Percentiles rank a stretch among this genome's conserved stretches.
Evolutionary conservation across 2,329 filamentous ascomycete genomes (phyloP).

Genomic region (Hymenoscyphus salicellus): DNA sequence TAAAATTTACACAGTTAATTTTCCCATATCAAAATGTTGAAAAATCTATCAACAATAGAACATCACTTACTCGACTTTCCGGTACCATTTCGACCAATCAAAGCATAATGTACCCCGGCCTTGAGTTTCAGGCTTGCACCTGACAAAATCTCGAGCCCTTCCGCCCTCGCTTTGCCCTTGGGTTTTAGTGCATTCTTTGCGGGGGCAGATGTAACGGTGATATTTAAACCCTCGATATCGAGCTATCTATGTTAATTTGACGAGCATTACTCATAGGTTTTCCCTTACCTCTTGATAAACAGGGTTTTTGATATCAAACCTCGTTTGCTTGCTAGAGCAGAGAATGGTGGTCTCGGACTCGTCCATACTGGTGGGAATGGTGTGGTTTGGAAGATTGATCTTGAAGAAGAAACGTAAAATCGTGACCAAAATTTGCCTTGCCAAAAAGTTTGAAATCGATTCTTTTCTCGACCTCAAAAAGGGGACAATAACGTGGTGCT

Average conservation of each 20-base stretch:
- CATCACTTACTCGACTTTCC: conserved; percentile 70
- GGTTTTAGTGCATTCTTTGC: conserved; percentile 7
- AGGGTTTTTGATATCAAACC: conserved; percentile 35
- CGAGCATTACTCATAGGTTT: not conserved
- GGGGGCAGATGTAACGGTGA: conserved; percentile 7
- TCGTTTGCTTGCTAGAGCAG: conserved; percentile 35
- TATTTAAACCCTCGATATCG: conserved; percentile 67
- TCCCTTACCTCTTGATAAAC: conserved; percentile 33
- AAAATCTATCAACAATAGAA: not conserved
- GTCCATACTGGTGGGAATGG: conserved; percentile 15
- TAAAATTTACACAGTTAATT: conserved; percentile 32
- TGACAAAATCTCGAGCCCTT: conserved; percentile 63
- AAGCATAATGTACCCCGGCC: conserved; percentile 69
- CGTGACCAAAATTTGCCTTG: too few relatives aligned
- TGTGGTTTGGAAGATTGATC: too few relatives aligned
- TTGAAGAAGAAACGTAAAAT: too few relatives aligned
- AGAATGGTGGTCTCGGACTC: conserved; percentile 32
- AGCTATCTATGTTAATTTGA: conserved; percentile 44
- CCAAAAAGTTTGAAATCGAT: too few relatives aligned
- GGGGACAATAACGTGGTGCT: too few relatives aligned
- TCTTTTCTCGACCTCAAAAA: too few relatives aligned
- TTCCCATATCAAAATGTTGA: not conserved
- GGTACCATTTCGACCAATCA: conserved; percentile 76
- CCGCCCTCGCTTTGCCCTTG: conserved; percentile 48
- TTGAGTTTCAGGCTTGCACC: conserved; percentile 71